Percentiles rank a stretch among this genome's conserved stretches.
Conservation (phyloP, 495 filamentous ascomycete genomes). For the Aspergillus panamensis region DNA sequence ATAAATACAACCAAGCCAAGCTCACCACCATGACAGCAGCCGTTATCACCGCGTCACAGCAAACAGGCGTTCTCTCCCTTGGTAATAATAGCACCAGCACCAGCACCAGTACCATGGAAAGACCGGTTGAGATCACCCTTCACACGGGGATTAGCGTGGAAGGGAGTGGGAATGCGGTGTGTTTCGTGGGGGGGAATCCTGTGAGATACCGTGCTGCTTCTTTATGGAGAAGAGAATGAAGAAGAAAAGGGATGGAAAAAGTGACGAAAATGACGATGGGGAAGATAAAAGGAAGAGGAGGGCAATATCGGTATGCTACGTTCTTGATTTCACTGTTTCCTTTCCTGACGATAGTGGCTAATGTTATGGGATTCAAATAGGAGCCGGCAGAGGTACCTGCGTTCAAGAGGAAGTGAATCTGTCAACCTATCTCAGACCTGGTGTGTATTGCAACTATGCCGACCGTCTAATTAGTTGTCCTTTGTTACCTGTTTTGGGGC, state of each 20-base stretch:
- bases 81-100: too few species aligned
- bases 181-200: neutral
- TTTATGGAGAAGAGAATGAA: neutral
- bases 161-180: constrained; percentile 25
- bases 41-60: constrained; percentile 18
- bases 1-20: constrained; percentile 13
- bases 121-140: constrained; percentile 21
- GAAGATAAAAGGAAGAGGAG: constrained; percentile 24
- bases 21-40: constrained; percentile 20
- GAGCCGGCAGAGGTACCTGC: neutral
- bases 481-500: too few species aligned
- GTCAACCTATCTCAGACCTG: too few species aligned
- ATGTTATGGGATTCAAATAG: neutral
- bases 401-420: neutral
- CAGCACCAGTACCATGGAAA: neutral
- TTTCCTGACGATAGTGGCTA: neutral
- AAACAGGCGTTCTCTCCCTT: constrained; percentile 4
- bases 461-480: too few species aligned
- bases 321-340: neutral
- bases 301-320: constrained; percentile 31
- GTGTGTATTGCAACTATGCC: too few species aligned
- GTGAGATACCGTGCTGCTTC: neutral
- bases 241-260: constrained; percentile 28
- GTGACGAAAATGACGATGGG: neutral
- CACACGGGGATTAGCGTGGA: constrained; percentile 28